Evolutionary conservation across 1,284 basidiomycete genomes (phyloP), one percentile per base, ranked within the genome.

Genomic region (Ceratobasidium sp.): DNA sequence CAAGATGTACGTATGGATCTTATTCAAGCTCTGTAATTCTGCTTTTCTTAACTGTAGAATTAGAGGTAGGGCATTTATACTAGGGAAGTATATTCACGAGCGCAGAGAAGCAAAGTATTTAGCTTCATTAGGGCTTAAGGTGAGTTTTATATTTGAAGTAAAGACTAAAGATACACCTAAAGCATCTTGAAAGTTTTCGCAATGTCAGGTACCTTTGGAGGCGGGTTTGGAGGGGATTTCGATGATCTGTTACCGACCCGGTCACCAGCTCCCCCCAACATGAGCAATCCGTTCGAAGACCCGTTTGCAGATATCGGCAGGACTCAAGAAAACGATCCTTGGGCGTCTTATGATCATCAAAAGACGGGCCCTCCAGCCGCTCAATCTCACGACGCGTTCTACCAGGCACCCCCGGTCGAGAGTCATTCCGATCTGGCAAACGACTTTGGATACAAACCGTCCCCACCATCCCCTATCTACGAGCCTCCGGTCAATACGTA

Each of bases 221-320:
- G 44, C 34, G 69, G 69, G 15, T 71, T 71, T 71, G 69, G 69
- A 51, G 74, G 67, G 22, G 76, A 79, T 34, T 95, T 95, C 83
- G 92, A 95, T 85, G 93, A 95, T 83, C 84, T 94, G 62, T 86
- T 95, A 13, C 52, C 77, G 29, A 86, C 86, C n/a, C 88, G 89
- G 70, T 90, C 91, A 40, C 87, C 88, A 76, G 56, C 76, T 17
- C 85, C 84, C 80, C 87, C 86, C 52, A 84, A 93, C 25, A 90
- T 92, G 80, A 87, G 89, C 77, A 94, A 95, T 80, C 92, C 92
- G 0, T 94, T 94, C 79, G 90, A 90, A 66, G 89, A 93, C 80
- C 91, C 92, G 1, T 94, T 94, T 81, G 85, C 87, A 29, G 88
- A 88, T 77, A 82, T 82, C 25, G 78, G 76, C 15, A 88, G 91